A percentile compares a stretch with the other conserved stretches of the same genome.
These are phyloP conservation scores for Salix purpurea DNA, from an alignment of 345 rosid genomes.

Conservation along the genomic window DNA sequence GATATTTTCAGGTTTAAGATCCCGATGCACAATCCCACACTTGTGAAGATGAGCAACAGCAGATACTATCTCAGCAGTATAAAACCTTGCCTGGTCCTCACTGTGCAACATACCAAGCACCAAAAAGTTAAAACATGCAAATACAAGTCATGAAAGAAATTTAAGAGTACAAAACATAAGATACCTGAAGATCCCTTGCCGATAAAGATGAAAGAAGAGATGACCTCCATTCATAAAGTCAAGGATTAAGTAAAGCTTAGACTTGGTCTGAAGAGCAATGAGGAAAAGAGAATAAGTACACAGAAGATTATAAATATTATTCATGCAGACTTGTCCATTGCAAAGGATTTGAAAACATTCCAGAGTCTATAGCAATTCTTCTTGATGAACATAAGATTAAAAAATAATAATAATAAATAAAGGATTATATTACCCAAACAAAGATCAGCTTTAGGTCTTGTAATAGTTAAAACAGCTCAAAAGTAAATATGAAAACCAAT, in stretches of 20 bases:
- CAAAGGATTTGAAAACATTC: neutral
- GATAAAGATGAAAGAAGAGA: constrained; percentile 68
- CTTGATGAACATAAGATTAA: neutral
- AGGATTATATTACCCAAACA: neutral
- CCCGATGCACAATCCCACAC: constrained; percentile 61
- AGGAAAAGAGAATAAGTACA: neutral
- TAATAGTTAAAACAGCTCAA: neutral
- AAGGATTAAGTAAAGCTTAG: constrained; percentile 67
- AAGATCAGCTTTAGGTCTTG: neutral
- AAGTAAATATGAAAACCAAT: neutral
- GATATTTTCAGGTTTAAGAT: constrained; percentile 74
- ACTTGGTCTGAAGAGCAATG: constrained; percentile 47
- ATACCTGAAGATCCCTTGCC: constrained; percentile 69
- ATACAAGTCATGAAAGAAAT: neutral
- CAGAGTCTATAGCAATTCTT: neutral
- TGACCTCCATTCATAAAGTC: constrained; percentile 76
- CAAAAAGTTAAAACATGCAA: constrained; percentile 13
- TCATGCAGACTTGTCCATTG: neutral
- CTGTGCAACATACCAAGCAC: constrained; percentile 27
- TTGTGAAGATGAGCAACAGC: constrained; percentile 80
- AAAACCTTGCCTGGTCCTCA: constrained; percentile 73
- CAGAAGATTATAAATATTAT: neutral
- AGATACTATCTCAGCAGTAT: constrained; percentile 67
- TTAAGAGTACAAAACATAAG: neutral
- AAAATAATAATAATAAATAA: no score